These are phyloP conservation scores for Albatrellus ellisii DNA, from an alignment of 768 basidiomycete genomes.

Conservation along the genomic window DNA sequence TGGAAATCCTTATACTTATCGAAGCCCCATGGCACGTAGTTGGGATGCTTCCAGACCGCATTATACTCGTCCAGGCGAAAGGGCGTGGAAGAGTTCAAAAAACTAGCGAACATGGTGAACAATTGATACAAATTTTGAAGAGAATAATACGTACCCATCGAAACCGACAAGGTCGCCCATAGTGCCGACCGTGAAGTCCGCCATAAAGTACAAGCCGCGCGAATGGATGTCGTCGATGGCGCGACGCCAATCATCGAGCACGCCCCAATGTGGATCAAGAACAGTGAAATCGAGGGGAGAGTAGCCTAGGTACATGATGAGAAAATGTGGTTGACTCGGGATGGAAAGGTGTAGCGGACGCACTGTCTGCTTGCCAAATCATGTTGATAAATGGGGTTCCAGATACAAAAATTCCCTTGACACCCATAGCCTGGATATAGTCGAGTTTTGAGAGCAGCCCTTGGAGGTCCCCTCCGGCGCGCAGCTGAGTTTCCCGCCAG, in stretches of 20 bases:
- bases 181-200: conserved; percentile 90
- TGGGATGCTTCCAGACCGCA: conserved; percentile 60
- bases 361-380: conserved; percentile 96
- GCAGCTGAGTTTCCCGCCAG: conserved; percentile 78
- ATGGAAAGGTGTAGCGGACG: conserved; percentile 23
- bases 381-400: conserved; percentile 91
- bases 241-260: conserved; percentile 62
- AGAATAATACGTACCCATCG: conserved; percentile 41
- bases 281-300: conserved; percentile 87
- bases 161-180: conserved; percentile 84
- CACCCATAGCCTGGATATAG: conserved; percentile 84
- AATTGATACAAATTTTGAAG: conserved; percentile 6
- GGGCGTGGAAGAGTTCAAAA: conserved; percentile 68
- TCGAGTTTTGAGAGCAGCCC: conserved; percentile 67
- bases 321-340: conserved; percentile 1
- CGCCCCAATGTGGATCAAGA: conserved; percentile 89
- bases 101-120: conserved; percentile 28
- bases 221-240: conserved; percentile 68
- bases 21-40: conserved; percentile 78
- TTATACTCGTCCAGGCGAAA: conserved; percentile 67
- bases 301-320: conserved; percentile 44
- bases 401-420: conserved; percentile 76
- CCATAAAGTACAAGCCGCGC: conserved; percentile 83
- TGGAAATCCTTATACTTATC: conserved; percentile 73
- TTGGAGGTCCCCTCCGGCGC: conserved; percentile 80